Evolutionary conservation across 1,284 basidiomycete genomes (phyloP), one percentile per base, ranked within the genome.

Genomic region (Wolfiporia cocos): DNA sequence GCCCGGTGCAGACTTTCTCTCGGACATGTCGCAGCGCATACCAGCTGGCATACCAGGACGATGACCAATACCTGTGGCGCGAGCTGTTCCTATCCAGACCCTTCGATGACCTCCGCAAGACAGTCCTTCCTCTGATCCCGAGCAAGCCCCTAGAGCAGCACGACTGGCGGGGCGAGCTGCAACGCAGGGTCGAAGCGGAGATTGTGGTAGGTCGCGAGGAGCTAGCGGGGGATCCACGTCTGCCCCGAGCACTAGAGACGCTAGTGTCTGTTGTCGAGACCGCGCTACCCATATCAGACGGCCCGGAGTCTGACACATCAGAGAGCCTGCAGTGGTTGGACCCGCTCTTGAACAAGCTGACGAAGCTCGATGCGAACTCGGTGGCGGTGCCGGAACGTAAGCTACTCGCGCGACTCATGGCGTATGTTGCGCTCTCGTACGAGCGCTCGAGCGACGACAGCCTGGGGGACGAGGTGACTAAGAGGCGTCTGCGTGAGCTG

Each of bases 51-150:
- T 74, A 77, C 52, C 57, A 65, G 23, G 47, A 65, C 29, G 48
- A 64, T 18, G 76, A 81, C 59, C 70, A 74, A 41, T 74, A 74
- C 54, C 68, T 86, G 31, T 86, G 81, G 81, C 74, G 78, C 35
- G 65, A 72, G 41, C 64, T 85, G 20, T 81, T 78, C 60, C 69
- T 81, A 23, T 46, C 57, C 19, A 61, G 63, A 29, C 68, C 71
- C 12, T 83, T 81, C 55, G 82, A 85, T 51, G 74, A 81, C 52
- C 77, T 75, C n/a, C 67, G 71, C 19, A 51, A 57, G 34, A 54
- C 59, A 9, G 31, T 53, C 26, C 45, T 34, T 3, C 31, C 37
- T 3, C 20, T 28, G 3, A 15, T 34, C 39, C 33, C 37, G 11
- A 31, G 28, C 24, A 33, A 18, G 14, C 31, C 33, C 12, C 26